phyloP scores from a whole-genome alignment of 2,329 filamentous ascomycete genomes.

The Magnaporthiopsis rhizophila region DNA sequence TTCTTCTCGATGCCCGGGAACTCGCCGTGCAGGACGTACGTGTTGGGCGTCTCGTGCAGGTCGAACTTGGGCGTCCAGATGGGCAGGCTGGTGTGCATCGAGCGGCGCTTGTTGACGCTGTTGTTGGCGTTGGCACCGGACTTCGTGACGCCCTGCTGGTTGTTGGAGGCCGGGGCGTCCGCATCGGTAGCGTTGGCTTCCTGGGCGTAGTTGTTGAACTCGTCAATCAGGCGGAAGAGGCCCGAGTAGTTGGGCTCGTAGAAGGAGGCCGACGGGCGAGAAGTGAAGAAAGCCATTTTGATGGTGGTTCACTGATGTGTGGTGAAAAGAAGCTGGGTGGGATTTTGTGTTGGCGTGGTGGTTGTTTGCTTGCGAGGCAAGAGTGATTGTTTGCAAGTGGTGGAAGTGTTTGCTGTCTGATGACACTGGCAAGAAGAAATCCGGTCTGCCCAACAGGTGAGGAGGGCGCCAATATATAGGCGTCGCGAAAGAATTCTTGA shows the following conservation, averaged over 20 bases:
- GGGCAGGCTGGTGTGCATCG: conserved; percentile 22
- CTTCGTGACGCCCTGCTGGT: background rate
- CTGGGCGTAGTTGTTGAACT: conserved; percentile 46
- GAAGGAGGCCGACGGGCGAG: conserved; percentile 27
- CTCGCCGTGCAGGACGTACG: conserved; percentile 73
- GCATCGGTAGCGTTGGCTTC: background rate
- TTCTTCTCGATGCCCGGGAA: conserved; percentile 69
- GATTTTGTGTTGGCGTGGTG: too few relatives aligned
- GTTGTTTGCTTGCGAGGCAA: background rate
- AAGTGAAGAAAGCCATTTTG: conserved; percentile 54
- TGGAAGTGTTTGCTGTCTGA: background rate
- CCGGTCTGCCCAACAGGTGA: too few relatives aligned
- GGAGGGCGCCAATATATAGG: background rate
- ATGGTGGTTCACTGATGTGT: background rate
- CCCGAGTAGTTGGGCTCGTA: conserved; percentile 18
- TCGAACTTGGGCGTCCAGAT: conserved; percentile 73
- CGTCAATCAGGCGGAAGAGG: conserved; percentile 57
- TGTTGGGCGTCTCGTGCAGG: conserved; percentile 58
- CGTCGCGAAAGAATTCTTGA: background rate
- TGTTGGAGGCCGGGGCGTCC: conserved; percentile 5
- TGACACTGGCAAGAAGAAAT: background rate
- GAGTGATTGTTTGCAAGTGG: background rate
- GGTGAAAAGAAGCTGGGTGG: too few relatives aligned
- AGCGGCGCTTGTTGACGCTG: conserved; percentile 11
- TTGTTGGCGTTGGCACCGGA: conserved; percentile 5